These are phyloP conservation scores for Cryptococcus depauperatus DNA, from an alignment of 1,284 basidiomycete species.

Conservation along the genomic window DNA sequence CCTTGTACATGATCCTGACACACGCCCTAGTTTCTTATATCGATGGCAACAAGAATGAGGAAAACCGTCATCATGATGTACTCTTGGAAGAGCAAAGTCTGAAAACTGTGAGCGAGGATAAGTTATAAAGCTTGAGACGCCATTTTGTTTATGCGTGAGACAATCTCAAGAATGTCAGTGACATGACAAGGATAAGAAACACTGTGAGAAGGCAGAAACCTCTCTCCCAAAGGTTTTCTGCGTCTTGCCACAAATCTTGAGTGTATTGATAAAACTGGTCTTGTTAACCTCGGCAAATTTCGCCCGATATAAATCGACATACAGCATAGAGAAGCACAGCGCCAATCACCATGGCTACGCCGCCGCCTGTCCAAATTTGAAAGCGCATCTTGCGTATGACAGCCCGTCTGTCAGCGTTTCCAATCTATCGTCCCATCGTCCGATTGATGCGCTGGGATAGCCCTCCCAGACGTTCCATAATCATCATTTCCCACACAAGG, in stretches of 20 bases:
- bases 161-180: conserved; percentile 64
- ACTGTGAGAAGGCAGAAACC: conserved; percentile 66
- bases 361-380: conserved; percentile 68
- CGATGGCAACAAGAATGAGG: conserved; percentile 2
- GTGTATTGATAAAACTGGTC: conserved; percentile 46
- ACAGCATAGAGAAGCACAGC: conserved; percentile 46
- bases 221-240: conserved; percentile 58
- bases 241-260: conserved; percentile 51
- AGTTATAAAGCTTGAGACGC: conserved; percentile 69
- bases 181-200: conserved; percentile 51
- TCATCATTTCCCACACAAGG: not conserved
- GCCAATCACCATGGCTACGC: conserved; percentile 61
- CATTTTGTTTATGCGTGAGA: conserved; percentile 74
- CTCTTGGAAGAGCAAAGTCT: conserved; percentile 10
- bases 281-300: not conserved
- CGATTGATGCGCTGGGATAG: not conserved
- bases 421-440: not conserved
- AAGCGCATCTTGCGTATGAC: conserved; percentile 24
- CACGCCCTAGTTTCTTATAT: too few species aligned
- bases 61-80: conserved; percentile 5
- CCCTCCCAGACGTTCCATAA: conserved; percentile 4
- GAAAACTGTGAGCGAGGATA: too few species aligned
- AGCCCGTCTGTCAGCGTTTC: conserved; percentile 5
- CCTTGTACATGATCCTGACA: too few species aligned
- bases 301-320: conserved; percentile 8